Evolutionary conservation across 208 protist species (phyloP).

Genomic region (Angomonas desouzai): DNA sequence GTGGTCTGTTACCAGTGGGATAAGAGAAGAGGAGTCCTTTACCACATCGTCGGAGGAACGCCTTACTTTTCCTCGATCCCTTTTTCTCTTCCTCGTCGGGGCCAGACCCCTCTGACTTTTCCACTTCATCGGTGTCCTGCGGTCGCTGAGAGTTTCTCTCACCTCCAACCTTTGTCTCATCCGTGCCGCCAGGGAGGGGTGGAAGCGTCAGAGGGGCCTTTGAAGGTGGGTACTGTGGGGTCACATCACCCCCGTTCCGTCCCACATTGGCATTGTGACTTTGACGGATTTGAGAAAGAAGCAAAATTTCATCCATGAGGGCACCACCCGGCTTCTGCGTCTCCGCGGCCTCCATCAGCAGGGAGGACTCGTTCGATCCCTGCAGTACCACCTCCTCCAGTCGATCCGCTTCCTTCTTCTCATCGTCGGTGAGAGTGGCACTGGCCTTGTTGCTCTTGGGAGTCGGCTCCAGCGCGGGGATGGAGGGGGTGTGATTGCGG

Average conservation of each 20-base stretch:
- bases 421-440: too few species aligned
- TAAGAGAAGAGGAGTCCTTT: too few species aligned
- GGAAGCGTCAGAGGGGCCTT: neutral
- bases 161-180: neutral
- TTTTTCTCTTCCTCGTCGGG: neutral
- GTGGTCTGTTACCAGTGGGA: too few species aligned
- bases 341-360: neutral
- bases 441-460: too few species aligned
- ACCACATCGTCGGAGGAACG: too few species aligned
- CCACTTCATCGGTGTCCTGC: neutral
- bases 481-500: neutral
- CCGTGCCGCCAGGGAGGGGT: neutral
- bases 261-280: neutral
- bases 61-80: neutral
- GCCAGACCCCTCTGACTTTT: neutral
- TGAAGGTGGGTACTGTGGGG: neutral
- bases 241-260: neutral
- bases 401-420: too few species aligned
- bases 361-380: neutral
- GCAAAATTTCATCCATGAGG: neutral
- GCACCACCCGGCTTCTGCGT: conserved; percentile 2
- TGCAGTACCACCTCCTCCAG: neutral
- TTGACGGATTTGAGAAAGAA: neutral
- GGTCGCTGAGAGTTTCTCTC: neutral
- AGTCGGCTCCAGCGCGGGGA: neutral